phyloP scores from a whole-genome alignment of 768 basidiomycete genomes.

The Termitomyces sp. region DNA sequence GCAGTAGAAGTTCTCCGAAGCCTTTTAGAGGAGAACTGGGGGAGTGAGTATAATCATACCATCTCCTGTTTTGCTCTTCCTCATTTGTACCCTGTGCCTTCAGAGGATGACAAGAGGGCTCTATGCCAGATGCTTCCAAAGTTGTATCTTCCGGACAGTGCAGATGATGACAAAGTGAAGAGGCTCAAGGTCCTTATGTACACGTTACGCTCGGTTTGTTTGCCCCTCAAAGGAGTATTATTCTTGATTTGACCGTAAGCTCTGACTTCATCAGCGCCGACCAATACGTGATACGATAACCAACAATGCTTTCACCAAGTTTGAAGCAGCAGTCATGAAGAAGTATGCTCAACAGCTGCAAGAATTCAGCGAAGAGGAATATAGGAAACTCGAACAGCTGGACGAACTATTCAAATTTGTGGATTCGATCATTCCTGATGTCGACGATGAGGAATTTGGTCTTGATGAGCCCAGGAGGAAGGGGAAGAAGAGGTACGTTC shows the following conservation, averaged over 20 bases:
- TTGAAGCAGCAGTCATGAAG: conserved; percentile 62
- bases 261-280: conserved; percentile 23
- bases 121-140: conserved; percentile 61
- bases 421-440: conserved; percentile 65
- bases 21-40: conserved; percentile 38
- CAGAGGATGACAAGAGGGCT: conserved; percentile 65
- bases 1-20: conserved; percentile 41
- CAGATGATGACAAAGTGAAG: conserved; percentile 65
- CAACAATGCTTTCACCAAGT: conserved; percentile 67
- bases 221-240: neutral
- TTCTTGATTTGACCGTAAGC: neutral
- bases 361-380: conserved; percentile 68
- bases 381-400: conserved; percentile 56
- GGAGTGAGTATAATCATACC: conserved; percentile 37
- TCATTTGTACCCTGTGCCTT: conserved; percentile 11
- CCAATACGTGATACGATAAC: conserved; percentile 49
- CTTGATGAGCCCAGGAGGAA: conserved; percentile 32
- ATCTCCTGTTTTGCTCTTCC: neutral
- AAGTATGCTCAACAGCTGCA: conserved; percentile 68
- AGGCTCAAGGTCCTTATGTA: conserved; percentile 57
- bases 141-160: conserved; percentile 62
- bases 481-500: conserved; percentile 43
- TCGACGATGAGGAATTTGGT: conserved; percentile 50
- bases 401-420: conserved; percentile 64
- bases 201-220: conserved; percentile 49